These are phyloP conservation scores for Jatropha curcas DNA, from an alignment of 345 rosid species.

Conservation along the genomic window DNA sequence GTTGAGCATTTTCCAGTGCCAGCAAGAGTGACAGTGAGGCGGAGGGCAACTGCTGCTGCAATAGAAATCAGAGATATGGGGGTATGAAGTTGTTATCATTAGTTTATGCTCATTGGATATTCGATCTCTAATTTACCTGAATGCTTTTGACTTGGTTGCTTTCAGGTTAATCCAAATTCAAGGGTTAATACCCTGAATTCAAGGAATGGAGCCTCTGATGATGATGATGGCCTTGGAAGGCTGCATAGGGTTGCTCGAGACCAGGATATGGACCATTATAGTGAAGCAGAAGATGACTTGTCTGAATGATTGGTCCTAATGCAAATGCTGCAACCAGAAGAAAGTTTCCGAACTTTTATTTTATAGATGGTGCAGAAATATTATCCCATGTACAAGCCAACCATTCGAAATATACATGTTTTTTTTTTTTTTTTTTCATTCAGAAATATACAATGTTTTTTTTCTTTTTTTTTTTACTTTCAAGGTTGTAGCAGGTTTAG, in stretches of 20 bases:
- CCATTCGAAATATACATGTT: constrained; percentile 1
- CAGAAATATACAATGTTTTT: no score
- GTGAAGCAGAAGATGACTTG: constrained; percentile 70
- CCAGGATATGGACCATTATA: constrained; percentile 50
- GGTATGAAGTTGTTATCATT: constrained; percentile 38
- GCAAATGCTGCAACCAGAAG: constrained; percentile 7
- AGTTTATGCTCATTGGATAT: not conserved
- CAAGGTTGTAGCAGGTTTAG: constrained; percentile 9
- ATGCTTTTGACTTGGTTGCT: constrained; percentile 16
- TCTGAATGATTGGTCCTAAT: constrained; percentile 51
- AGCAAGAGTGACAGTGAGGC: constrained; percentile 71
- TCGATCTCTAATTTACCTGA: no score
- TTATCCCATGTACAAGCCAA: not conserved
- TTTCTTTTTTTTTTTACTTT: no score
- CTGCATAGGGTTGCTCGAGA: constrained; percentile 41
- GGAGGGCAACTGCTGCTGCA: constrained; percentile 52
- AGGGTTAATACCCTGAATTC: constrained; percentile 49
- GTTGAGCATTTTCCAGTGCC: constrained; percentile 86
- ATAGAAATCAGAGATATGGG: constrained; percentile 65
- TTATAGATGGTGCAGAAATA: not conserved
- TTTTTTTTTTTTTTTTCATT: no score
- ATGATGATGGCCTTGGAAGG: constrained; percentile 53
- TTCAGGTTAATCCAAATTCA: constrained; percentile 53
- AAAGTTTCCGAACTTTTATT: not conserved
- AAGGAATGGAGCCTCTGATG: constrained; percentile 45